Base-by-base conservation (phyloP, 805 yeast genomes). In the Sungouiella thailandica region DNA sequence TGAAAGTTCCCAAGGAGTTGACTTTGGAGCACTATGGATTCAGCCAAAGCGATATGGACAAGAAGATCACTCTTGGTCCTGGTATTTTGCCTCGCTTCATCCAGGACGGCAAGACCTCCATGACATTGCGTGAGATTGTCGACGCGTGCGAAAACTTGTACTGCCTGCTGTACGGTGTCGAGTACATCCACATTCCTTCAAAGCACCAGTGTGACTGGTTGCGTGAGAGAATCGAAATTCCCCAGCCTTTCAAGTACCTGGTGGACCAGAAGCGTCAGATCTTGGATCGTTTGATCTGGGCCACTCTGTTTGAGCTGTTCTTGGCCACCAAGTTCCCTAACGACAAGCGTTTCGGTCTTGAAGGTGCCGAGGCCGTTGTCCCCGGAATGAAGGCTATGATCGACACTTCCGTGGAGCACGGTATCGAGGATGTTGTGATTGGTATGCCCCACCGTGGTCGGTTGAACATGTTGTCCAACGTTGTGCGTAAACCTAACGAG, bases 391-490 rank as follows among this genome's bases (percentile, higher is more conserved):
- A 93, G 72, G 83, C 96, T 31, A 63, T 93, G 58, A 88, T 93
- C 58, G 99, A 93, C 65, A 80, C 88, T 47, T 76, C 96, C 28
- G 97, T 89, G 32, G 94, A 84, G 47, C 68, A 71, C 42, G 99
- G 99, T 52, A 82, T 90, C 34, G 96, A 89, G 66, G 97, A 90
- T 60, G 80, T 93, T 42, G 94, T 90, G 53, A 83, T 93, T 52
- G 99, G 99, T 71, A 93, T 93, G 97, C 97, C 99, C 34, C 99
- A 93, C 68, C 85, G 99, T 76, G 99, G 99, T 68, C 82, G 99
- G 72, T 74, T 93, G 55, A 93, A 93, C 65, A 89, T 93, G 82
- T 77, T 93, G 65, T 87, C 97, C 40, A 93, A 93, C 70, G 97
- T 93, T 53, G 97, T 93, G 31, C 84, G 98, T 70, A 93, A 93